A percentile compares a stretch with the other conserved stretches of the same genome.
Evolutionary conservation across 768 basidiomycete species (phyloP).

Genomic region (Agrocybe chaxingu): DNA sequence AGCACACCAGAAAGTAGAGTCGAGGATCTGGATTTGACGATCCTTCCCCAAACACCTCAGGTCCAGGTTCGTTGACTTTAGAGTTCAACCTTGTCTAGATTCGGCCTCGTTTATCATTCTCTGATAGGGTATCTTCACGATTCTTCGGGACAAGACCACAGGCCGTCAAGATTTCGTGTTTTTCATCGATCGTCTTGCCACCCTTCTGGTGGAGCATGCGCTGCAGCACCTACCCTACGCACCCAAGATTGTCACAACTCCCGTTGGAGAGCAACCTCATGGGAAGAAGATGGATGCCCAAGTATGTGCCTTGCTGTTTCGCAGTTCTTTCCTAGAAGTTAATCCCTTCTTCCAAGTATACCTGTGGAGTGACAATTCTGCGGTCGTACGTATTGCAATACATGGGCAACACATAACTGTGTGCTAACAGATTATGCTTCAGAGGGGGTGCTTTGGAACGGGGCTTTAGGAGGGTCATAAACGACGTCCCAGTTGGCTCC

Average conservation of each 20-base stretch:
- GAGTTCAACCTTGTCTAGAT: background rate
- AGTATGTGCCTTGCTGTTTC: slow-evolving; percentile 30
- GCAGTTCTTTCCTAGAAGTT: background rate
- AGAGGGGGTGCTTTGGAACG: slow-evolving; percentile 90
- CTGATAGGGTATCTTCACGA: slow-evolving; percentile 82
- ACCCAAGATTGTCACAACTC: slow-evolving; percentile 61
- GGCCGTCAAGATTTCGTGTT: slow-evolving; percentile 87
- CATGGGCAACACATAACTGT: background rate
- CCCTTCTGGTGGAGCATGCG: slow-evolving; percentile 80
- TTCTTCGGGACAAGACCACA: slow-evolving; percentile 71
- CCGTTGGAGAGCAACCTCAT: slow-evolving; percentile 47
- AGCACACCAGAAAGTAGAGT: slow-evolving; percentile 34
- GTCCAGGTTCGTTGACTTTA: slow-evolving; percentile 50
- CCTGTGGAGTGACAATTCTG: slow-evolving; percentile 88
- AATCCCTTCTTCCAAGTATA: slow-evolving; percentile 35
- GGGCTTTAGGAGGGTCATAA: slow-evolving; percentile 85
- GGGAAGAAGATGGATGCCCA: slow-evolving; percentile 66
- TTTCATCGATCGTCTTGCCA: slow-evolving; percentile 84
- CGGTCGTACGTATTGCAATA: slow-evolving; percentile 61
- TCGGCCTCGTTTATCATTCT: background rate
- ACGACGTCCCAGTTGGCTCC: slow-evolving; percentile 83
- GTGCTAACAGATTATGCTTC: slow-evolving; percentile 1
- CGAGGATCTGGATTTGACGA: slow-evolving; percentile 51
- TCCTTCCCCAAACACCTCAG: slow-evolving; percentile 80
- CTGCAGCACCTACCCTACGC: slow-evolving; percentile 78